Evolutionary conservation across 1,139 yeast species (phyloP).

Genomic region (Candida sanyaensis): DNA sequence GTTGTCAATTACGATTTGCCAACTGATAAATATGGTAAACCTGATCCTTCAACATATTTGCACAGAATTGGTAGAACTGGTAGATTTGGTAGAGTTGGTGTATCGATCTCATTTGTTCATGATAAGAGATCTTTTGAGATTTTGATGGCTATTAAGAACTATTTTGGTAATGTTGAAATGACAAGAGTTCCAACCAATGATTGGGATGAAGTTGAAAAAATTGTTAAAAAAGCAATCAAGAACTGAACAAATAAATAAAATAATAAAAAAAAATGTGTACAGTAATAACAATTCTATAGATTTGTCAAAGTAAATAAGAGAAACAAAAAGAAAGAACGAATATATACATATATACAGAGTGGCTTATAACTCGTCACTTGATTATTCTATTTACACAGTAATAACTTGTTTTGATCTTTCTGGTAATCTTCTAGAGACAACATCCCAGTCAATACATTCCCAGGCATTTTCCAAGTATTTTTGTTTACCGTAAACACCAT

Average conservation of each 20-base stretch:
- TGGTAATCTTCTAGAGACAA: constrained; percentile 62
- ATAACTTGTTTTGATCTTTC: constrained; percentile 30
- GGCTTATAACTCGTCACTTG: background rate
- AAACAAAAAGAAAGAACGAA: background rate
- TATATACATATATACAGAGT: constrained; percentile 1
- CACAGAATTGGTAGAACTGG: constrained; percentile 99
- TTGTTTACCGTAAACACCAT: constrained; percentile 75
- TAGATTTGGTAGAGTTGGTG: constrained; percentile 97
- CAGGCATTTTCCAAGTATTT: constrained; percentile 67
- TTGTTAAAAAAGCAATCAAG: constrained; percentile 81
- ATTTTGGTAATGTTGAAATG: constrained; percentile 82
- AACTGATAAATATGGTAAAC: constrained; percentile 56
- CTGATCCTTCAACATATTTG: constrained; percentile 94
- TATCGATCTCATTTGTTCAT: constrained; percentile 87
- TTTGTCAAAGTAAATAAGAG: background rate
- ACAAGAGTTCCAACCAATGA: constrained; percentile 91
- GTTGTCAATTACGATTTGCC: constrained; percentile 98
- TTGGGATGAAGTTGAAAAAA: constrained; percentile 91
- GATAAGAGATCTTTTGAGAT: constrained; percentile 69
- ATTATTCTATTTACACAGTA: constrained; percentile 13
- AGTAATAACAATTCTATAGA: background rate
- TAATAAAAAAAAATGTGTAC: background rate
- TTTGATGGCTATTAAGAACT: constrained; percentile 65
- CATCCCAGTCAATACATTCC: constrained; percentile 73
- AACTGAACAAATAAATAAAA: constrained; percentile 16